Base-by-base conservation (phyloP, 2,329 filamentous ascomycete species). In the Parastagonospora avenae region DNA sequence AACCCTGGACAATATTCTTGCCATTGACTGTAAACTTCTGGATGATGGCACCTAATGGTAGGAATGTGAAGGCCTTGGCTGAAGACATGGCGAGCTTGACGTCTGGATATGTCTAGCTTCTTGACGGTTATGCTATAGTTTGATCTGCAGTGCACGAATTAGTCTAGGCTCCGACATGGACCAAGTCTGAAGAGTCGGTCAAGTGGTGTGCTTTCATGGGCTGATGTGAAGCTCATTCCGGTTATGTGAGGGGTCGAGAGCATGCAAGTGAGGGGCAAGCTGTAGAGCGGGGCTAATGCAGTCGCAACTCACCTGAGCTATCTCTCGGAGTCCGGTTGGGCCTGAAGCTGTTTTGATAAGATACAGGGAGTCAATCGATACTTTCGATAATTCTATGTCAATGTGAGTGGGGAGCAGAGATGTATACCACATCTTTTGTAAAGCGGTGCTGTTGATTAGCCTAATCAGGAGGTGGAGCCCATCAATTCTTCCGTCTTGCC, bases 1-100 rank as follows among this genome's bases (percentile, higher is more conserved):
- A 97, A 46, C 88, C 87, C 62, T 94, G 89, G 16, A 97, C 92
- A 60, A 99, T 94, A 78, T 97, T 94, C 70, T 84, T 79, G 57
- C 85, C 88, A 52, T 82, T 88, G 62, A 97, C 83, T 41, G 81
- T 82, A 78, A 97, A 88, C 67, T 89, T 84, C 72, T 97, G 87
- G 70, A 94, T 87, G 70, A 91, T 90, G 64, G 88, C 90, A 56
- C 90, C 90, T 43, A 90, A 80, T 19, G 89, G 86, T 55, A 93
- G 79, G 75, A 93, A 90, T 37, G 81, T 79, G 48, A 72, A 72
- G n/a, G 69, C 68, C 31, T 67, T 63, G 42, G 58, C 52, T 36
- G 67, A 57, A 49, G 69, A 63, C 70, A 72, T 73, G 47, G 15
- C 59, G 46, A 35, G 16, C 14, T 31, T 39, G 47, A 19, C 40